Base-by-base conservation (phyloP, 2,329 filamentous ascomycete genomes). In the Talaromyces sp. region DNA sequence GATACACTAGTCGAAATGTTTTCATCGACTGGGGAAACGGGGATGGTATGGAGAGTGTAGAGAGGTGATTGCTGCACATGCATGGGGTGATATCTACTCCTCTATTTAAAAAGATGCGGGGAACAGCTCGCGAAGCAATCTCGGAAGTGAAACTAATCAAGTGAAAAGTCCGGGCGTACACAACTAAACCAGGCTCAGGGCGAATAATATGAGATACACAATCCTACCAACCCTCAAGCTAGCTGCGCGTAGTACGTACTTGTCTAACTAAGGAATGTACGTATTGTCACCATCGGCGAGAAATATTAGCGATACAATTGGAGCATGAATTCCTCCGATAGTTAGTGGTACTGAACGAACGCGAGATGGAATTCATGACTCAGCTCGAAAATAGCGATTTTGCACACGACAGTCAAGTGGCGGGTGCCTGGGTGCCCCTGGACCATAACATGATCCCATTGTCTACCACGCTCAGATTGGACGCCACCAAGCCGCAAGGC, bases 401-500 rank as follows among this genome's bases (percentile, higher is more conserved):
- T 22, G 17, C 51, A 54, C 51, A 22, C 29, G 29, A 56, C 51
- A 56, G n/a, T 36, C 25, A 25, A 47, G 17, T 34, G 22, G 43
- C 6, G 43, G 25, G 59, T 61, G 17, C 59, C 58, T 61, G 17
- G 11, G 17, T 45, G 1, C 40, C 43, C 59, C 59, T 51, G 59
- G 5, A 38, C 45, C 45, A 34, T 45, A 60, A 60, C 40, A 47
- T 29, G 19, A 34, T 45, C 29, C 3, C 31, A 22, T 7, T 15
- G 31, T 56, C n/a, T 19, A n/a, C 19, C 56, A 59, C 15, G 36
- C 45, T 53, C 13, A 49, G 22, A 51, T 36, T 27, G 59, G 58
- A 61, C 59, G 59, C 59, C 59, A 61, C 59, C 59, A 53, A 53
- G 15, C 45, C 29, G 31, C 59, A 36, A 38, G 19, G n/a, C 40